A percentile compares a stretch with the other conserved stretches of the same genome.
Conservation (phyloP, 768 basidiomycete genomes). For the Boletus insuetus region DNA sequence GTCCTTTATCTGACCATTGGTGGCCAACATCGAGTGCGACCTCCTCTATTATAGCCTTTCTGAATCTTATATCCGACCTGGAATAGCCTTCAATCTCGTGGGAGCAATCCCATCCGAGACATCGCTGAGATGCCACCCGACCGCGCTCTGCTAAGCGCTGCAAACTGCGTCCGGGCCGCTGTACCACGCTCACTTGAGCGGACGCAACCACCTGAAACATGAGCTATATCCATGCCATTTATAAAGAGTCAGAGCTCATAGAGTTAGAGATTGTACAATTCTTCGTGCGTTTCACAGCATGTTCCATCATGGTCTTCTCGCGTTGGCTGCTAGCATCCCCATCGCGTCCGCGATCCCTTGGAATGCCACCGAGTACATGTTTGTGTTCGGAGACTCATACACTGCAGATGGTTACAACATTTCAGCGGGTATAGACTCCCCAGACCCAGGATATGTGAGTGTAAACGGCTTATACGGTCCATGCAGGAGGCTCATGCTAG, state of each 20-base stretch:
- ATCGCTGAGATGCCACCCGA: not conserved
- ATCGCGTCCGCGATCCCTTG: constrained; percentile 37
- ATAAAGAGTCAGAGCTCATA: constrained; percentile 2
- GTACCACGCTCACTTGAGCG: not conserved
- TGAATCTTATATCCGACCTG: too few relatives aligned
- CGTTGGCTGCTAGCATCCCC: not conserved
- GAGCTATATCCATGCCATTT: not conserved
- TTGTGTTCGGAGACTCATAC: constrained; percentile 66
- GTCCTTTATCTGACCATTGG: not conserved
- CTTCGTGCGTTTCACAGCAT: constrained; percentile 4
- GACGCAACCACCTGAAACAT: not conserved
- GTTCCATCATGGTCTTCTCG: constrained; percentile 5
- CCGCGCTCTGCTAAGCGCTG: too few relatives aligned
- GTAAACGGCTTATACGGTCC: not conserved
- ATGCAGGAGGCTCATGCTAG: constrained; percentile 1
- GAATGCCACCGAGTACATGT: constrained; percentile 52
- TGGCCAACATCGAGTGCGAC: too few relatives aligned
- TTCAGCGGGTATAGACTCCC: constrained; percentile 51
- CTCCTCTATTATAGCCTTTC: too few relatives aligned
- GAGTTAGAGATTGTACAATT: not conserved
- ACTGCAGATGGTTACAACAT: constrained; percentile 59
- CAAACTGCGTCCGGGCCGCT: not conserved
- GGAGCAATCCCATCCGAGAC: not conserved
- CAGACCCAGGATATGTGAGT: constrained; percentile 50
- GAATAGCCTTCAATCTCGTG: not conserved